Percentiles rank a stretch among this genome's conserved stretches.
Evolutionary conservation across 352 stramenopile genomes (phyloP).

Genomic region (Globisporangium radiosum): DNA sequence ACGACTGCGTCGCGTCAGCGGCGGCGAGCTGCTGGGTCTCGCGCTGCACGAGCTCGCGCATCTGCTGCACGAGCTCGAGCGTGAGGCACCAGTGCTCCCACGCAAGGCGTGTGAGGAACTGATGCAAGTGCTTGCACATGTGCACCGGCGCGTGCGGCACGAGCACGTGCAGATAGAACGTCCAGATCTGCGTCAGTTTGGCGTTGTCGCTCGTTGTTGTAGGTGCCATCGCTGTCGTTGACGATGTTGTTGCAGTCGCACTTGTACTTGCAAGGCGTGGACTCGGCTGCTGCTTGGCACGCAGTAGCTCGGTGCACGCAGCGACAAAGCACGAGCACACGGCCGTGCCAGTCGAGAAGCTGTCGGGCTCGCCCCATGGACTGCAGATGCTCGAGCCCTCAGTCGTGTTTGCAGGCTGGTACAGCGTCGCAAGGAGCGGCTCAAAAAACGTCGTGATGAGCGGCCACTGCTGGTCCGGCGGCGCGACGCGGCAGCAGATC

Average conservation of each 20-base stretch:
- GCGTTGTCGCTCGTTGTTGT: conserved; percentile 12
- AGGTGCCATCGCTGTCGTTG: not conserved
- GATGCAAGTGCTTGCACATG: conserved; percentile 77
- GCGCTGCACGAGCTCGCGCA: conserved; percentile 62
- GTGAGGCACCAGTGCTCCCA: conserved; percentile 84
- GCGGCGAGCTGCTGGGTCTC: conserved; percentile 53
- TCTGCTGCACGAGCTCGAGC: conserved; percentile 77
- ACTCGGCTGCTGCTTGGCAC: conserved; percentile 15
- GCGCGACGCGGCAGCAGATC: conserved; percentile 48
- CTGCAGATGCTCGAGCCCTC: conserved; percentile 57
- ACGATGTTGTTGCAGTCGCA: not conserved
- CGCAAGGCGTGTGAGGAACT: conserved; percentile 70
- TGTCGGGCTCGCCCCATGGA: conserved; percentile 69
- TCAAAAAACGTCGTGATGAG: conserved; percentile 74
- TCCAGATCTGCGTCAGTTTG: conserved; percentile 78
- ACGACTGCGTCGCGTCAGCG: conserved; percentile 28
- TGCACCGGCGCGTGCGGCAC: conserved; percentile 67
- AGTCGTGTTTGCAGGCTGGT: conserved; percentile 64
- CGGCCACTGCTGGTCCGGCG: conserved; percentile 58
- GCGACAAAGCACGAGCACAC: conserved; percentile 80
- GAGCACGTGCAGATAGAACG: conserved; percentile 67
- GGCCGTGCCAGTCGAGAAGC: conserved; percentile 61
- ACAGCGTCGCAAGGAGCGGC: conserved; percentile 70
- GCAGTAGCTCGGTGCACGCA: conserved; percentile 66
- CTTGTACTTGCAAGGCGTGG: not conserved